phyloP scores from a whole-genome alignment of 345 rosid species.

The Dipteronia sinensis region DNA sequence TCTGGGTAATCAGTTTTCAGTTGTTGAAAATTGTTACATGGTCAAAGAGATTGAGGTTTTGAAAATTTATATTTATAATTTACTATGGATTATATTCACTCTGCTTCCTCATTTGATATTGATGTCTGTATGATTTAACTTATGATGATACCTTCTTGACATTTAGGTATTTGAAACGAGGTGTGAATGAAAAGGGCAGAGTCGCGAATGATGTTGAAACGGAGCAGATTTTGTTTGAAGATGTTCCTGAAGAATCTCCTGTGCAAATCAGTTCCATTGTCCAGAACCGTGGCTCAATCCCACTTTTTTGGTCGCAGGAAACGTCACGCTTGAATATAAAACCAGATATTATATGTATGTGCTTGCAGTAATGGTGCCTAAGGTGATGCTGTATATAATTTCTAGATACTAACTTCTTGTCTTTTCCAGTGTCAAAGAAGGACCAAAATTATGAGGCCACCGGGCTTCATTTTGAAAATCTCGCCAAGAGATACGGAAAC shows the following conservation, averaged over 20 bases:
- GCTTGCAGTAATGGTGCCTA: constrained; percentile 22
- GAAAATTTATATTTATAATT: background rate
- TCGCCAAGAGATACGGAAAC: constrained; percentile 83
- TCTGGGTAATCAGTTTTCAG: background rate
- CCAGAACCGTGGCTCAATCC: constrained; percentile 99
- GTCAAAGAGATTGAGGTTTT: constrained; percentile 6
- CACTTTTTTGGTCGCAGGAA: constrained; percentile 98
- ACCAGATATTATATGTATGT: constrained; percentile 94
- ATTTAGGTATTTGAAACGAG: constrained; percentile 91
- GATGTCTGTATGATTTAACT: background rate
- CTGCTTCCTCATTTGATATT: background rate
- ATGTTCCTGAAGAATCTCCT: constrained; percentile 70
- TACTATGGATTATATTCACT: background rate
- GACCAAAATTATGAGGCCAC: constrained; percentile 93
- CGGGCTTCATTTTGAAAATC: constrained; percentile 91
- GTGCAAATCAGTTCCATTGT: constrained; percentile 83
- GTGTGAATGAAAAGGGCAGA: constrained; percentile 90
- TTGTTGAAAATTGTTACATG: background rate
- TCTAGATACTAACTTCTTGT: constrained; percentile 24
- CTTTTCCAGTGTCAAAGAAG: constrained; percentile 72
- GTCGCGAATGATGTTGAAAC: constrained; percentile 99
- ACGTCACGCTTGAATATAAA: constrained; percentile 91
- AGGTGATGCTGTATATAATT: constrained; percentile 15
- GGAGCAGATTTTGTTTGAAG: constrained; percentile 92
- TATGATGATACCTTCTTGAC: constrained; percentile 14